Evolutionary conservation across 2,329 filamentous ascomycete genomes (phyloP).

Genomic region (Cercospora zeae-maydis): DNA sequence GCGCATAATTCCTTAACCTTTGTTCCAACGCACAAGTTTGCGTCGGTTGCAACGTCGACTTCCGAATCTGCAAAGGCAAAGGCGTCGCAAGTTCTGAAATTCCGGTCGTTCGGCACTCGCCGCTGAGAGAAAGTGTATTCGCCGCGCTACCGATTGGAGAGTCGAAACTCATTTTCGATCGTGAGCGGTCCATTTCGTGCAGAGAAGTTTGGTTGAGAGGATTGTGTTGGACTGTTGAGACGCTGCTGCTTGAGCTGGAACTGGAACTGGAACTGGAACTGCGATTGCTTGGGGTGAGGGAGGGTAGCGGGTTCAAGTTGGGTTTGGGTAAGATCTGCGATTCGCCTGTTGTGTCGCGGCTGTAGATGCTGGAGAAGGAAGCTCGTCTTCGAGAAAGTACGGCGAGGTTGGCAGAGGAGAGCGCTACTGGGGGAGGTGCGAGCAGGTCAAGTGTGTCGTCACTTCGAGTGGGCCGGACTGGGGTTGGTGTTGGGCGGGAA

Average conservation of each 20-base stretch:
- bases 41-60: background rate
- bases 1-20: slow-evolving; percentile 12
- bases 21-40: background rate
- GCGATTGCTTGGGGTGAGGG: background rate
- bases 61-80: slow-evolving; percentile 9
- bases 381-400: slow-evolving; percentile 17
- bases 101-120: background rate
- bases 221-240: slow-evolving; percentile 19
- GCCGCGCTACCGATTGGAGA: background rate
- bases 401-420: slow-evolving; percentile 13
- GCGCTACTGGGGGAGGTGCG: slow-evolving; percentile 16
- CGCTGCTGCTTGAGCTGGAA: slow-evolving; percentile 18
- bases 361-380: slow-evolving; percentile 33
- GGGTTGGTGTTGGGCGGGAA: slow-evolving; percentile 1
- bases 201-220: slow-evolving; percentile 4
- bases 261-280: slow-evolving; percentile 19
- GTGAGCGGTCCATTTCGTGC: background rate
- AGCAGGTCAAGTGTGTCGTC: slow-evolving; percentile 15
- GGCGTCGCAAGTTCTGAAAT: slow-evolving; percentile 15
- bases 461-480: slow-evolving; percentile 5
- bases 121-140: background rate
- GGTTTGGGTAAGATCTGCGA: slow-evolving; percentile 3
- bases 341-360: slow-evolving; percentile 30
- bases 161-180: slow-evolving; percentile 1
- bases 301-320: background rate